phyloP scores from a whole-genome alignment of 352 stramenopile species.

The Phytophthora melonis region DNA sequence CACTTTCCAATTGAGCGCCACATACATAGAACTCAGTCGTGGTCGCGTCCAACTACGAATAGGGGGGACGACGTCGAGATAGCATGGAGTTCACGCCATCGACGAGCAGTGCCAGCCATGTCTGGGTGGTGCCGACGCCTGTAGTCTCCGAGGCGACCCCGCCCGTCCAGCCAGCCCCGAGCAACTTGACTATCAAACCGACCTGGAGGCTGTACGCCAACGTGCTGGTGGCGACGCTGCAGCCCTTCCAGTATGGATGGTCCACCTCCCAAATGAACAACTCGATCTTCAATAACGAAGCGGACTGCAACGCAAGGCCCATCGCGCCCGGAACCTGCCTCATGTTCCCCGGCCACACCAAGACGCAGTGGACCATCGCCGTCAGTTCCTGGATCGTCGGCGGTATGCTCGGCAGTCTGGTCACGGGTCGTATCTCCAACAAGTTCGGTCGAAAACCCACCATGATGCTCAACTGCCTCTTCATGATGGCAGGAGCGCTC shows the following conservation, averaged over 20 bases:
- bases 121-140: conserved; percentile 29
- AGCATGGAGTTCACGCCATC: conserved; percentile 42
- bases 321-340: conserved; percentile 42
- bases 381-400: conserved; percentile 72
- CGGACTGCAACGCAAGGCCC: conserved; percentile 53
- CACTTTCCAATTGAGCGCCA: conserved; percentile 25
- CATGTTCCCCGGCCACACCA: conserved; percentile 43
- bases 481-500: conserved; percentile 55
- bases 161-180: conserved; percentile 3
- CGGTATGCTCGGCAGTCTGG: conserved; percentile 60
- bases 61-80: neutral
- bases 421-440: conserved; percentile 46
- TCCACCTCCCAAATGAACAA: conserved; percentile 68
- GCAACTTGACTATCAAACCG: conserved; percentile 27
- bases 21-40: neutral
- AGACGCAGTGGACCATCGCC: conserved; percentile 61
- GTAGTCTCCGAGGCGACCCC: conserved; percentile 3
- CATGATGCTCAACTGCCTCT: conserved; percentile 47
- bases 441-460: conserved; percentile 48
- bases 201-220: conserved; percentile 60
- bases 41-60: neutral
- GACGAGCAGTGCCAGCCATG: conserved; percentile 23
- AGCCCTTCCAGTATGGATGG: conserved; percentile 51
- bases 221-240: conserved; percentile 54
- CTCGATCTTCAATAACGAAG: conserved; percentile 48